phyloP scores from a whole-genome alignment of 768 basidiomycete genomes.

The Melanogaster broomeanus region DNA sequence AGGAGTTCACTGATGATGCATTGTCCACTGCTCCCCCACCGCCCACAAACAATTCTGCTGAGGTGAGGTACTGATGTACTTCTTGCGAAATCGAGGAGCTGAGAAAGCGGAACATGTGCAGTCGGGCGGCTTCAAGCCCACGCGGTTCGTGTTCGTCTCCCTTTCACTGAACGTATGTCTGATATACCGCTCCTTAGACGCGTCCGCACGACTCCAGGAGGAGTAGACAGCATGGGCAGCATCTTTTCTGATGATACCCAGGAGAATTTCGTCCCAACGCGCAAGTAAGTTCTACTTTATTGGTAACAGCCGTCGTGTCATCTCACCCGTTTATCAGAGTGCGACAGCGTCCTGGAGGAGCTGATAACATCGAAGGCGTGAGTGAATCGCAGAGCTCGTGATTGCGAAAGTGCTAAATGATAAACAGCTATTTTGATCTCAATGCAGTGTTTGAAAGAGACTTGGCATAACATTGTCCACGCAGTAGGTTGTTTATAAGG shows the following conservation, averaged over 20 bases:
- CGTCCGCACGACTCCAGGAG: slow-evolving; percentile 35
- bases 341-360: slow-evolving; percentile 66
- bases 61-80: background rate
- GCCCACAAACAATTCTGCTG: background rate
- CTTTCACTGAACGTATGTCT: background rate
- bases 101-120: background rate
- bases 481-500: background rate
- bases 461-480: background rate
- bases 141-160: slow-evolving; percentile 41
- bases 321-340: slow-evolving; percentile 43
- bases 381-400: slow-evolving; percentile 14
- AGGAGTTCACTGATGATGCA: slow-evolving; percentile 57
- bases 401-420: background rate
- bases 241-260: slow-evolving; percentile 48
- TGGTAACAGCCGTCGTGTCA: background rate
- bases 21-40: slow-evolving; percentile 55
- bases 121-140: slow-evolving; percentile 40
- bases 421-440: slow-evolving; percentile 30
- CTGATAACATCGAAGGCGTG: slow-evolving; percentile 54
- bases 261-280: slow-evolving; percentile 66
- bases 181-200: slow-evolving; percentile 24
- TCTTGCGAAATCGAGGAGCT: background rate
- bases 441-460: background rate
- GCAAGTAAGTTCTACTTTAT: slow-evolving; percentile 45
- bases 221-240: slow-evolving; percentile 23